Evolutionary conservation across 2,329 filamentous ascomycete genomes (phyloP), one percentile per base, ranked within the genome.

Genomic region (Clonostachys rhizophaga): DNA sequence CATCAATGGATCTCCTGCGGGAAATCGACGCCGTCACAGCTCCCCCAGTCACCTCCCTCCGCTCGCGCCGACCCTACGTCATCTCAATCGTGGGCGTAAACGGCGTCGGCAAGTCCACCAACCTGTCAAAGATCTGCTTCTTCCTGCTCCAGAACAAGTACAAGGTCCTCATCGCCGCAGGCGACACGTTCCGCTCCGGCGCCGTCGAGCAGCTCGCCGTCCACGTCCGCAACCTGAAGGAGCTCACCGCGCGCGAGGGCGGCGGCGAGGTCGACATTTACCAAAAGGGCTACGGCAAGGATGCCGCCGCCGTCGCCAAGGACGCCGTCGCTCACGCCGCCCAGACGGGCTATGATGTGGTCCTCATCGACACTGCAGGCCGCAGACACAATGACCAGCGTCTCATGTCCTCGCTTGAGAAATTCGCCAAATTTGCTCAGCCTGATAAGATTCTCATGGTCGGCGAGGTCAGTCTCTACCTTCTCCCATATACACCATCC

Each of bases 401-500:
- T 8, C 81, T 99, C 51, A 99, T 99, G 95, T 94, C 89, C 12
- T 92, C 87, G 5, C 77, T 99, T 35, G 94, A 97, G 68, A 99
- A 97, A 63, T 99, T 99, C 64, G 92, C 90, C 52, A 95, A 96
- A 64, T 87, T 97, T 58, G 94, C 94, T 1, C 83, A 92, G 54
- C 95, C 95, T 1, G 92, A 99, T 69, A 97, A 99, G 76, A 96
- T 99, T 54, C 83, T 99, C 63, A 97, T 99, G 91, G 94, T 99
- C 52, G 79, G 75, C 58, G 76, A 79, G 65, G 71, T 72, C 63
- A 46, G 64, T 41, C 24, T 30, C 24, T 30, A 9, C 9, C 13
- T 40, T 6, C 39, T 6, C 37, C 14, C 13, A 13, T 16, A n/a
- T 34, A 11, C 42, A 16, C 40, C n/a, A 13, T 36, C 20, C 1